These are phyloP conservation scores for Paraphaeosphaeria minitans DNA, from an alignment of 2,329 filamentous ascomycete genomes.

Conservation along the genomic window DNA sequence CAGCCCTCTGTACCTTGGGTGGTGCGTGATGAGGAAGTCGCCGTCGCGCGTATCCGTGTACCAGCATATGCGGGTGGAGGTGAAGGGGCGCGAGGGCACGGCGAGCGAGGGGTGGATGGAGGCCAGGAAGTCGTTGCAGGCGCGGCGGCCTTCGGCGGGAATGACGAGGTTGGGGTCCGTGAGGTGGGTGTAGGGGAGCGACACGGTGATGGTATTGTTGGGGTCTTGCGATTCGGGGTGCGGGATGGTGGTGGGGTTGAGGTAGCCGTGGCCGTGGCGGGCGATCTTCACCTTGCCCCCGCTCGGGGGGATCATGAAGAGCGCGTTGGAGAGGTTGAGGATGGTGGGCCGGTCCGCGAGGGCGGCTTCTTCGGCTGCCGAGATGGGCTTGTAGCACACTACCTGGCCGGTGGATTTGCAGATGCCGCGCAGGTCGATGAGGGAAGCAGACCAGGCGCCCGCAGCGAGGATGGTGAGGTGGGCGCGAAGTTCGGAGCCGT, in stretches of 20 bases:
- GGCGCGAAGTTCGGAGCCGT: conserved; percentile 60
- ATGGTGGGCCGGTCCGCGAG: conserved; percentile 72
- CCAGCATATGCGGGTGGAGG: conserved; percentile 58
- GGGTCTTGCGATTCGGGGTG: conserved; percentile 51
- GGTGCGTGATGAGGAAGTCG: conserved; percentile 60
- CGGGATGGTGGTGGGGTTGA: conserved; percentile 53
- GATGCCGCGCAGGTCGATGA: conserved; percentile 78
- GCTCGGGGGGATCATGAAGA: conserved; percentile 75
- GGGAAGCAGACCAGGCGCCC: conserved; percentile 81
- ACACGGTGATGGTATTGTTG: conserved; percentile 48
- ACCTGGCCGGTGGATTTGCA: conserved; percentile 82
- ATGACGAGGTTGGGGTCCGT: conserved; percentile 52
- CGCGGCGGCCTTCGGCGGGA: conserved; percentile 39
- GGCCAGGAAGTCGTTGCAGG: conserved; percentile 39
- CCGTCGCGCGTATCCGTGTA: conserved; percentile 63
- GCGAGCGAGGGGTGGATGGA: conserved; percentile 39
- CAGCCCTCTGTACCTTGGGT: conserved; percentile 57
- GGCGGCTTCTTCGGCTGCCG: conserved; percentile 68
- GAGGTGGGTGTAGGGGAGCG: conserved; percentile 58
- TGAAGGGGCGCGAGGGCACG: conserved; percentile 48
- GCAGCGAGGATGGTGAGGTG: conserved; percentile 81
- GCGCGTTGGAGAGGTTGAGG: conserved; percentile 71
- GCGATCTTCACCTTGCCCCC: conserved; percentile 54
- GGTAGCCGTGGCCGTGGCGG: conserved; percentile 57
- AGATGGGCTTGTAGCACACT: conserved; percentile 77